A percentile compares a stretch with the other conserved stretches of the same genome.
phyloP scores from a whole-genome alignment of 1,284 basidiomycete species.

The Amylostereum areolatum region DNA sequence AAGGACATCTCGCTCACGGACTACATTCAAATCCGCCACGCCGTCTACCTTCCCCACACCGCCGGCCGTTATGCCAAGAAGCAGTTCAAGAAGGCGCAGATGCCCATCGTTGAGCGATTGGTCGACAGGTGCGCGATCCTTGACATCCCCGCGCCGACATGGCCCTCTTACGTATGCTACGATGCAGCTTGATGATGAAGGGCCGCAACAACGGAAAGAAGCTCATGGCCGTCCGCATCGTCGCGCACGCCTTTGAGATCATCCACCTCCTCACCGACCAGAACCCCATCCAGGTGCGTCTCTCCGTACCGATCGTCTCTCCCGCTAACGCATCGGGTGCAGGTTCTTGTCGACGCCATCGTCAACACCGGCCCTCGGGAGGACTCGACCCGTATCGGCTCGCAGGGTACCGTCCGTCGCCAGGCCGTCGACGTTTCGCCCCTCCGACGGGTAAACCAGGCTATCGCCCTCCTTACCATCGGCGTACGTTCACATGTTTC shows the following conservation, averaged over 20 bases:
- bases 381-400: constrained; percentile 99
- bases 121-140: constrained; percentile 82
- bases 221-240: constrained; percentile 98
- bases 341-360: constrained; percentile 95
- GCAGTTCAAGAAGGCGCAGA: constrained; percentile 99
- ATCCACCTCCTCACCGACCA: constrained; percentile 99
- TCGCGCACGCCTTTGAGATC: constrained; percentile 99
- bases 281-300: constrained; percentile 94
- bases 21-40: constrained; percentile 99
- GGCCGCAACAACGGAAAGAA: constrained; percentile 99
- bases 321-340: not conserved
- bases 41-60: constrained; percentile 97
- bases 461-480: constrained; percentile 90
- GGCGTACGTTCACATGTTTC: constrained; percentile 57
- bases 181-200: constrained; percentile 94
- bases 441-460: constrained; percentile 97
- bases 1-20: constrained; percentile 99
- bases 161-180: not conserved
- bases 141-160: not conserved
- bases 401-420: constrained; percentile 98
- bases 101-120: constrained; percentile 99
- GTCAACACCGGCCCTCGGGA: constrained; percentile 99
- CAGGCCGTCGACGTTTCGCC: constrained; percentile 99
- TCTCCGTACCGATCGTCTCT: not conserved
- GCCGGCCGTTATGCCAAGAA: constrained; percentile 99